Conservation (phyloP, 768 basidiomycete species). For the Clavaria fumosa region DNA sequence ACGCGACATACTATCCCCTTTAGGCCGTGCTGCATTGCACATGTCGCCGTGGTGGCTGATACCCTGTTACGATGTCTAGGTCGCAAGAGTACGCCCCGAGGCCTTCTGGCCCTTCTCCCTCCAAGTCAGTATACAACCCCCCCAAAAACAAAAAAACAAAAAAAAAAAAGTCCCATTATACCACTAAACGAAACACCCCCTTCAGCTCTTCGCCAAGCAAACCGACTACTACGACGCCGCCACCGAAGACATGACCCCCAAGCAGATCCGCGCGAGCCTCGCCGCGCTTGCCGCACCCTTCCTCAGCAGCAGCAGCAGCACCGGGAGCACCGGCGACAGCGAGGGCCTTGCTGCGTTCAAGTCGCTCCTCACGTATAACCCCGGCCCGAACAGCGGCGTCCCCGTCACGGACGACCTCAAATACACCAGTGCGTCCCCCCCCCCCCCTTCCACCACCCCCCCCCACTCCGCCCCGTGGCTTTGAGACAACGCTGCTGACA, state of each 20-base stretch:
- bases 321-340: too few species aligned
- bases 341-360: slow-evolving; percentile 40
- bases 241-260: slow-evolving; percentile 43
- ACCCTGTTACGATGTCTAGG: slow-evolving; percentile 23
- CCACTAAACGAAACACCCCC: too few species aligned
- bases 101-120: slow-evolving; percentile 69
- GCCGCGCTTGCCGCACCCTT: slow-evolving; percentile 39
- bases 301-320: slow-evolving; percentile 32
- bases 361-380: slow-evolving; percentile 47
- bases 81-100: slow-evolving; percentile 54
- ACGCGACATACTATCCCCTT: too few species aligned
- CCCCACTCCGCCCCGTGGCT: too few species aligned
- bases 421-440: slow-evolving; percentile 51
- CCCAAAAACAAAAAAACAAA: too few species aligned
- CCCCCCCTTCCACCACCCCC: too few species aligned
- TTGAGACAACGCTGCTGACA: too few species aligned
- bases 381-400: slow-evolving; percentile 63
- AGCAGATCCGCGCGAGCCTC: slow-evolving; percentile 63
- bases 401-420: slow-evolving; percentile 77
- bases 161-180: too few species aligned
- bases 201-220: slow-evolving; percentile 66
- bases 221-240: slow-evolving; percentile 71
- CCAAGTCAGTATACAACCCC: slow-evolving; percentile 25
- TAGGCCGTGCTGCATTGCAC: too few species aligned
- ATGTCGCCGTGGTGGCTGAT: too few species aligned